These are phyloP conservation scores for Rhodomyrtus tomentosa DNA, from an alignment of 345 rosid species.

Conservation along the genomic window DNA sequence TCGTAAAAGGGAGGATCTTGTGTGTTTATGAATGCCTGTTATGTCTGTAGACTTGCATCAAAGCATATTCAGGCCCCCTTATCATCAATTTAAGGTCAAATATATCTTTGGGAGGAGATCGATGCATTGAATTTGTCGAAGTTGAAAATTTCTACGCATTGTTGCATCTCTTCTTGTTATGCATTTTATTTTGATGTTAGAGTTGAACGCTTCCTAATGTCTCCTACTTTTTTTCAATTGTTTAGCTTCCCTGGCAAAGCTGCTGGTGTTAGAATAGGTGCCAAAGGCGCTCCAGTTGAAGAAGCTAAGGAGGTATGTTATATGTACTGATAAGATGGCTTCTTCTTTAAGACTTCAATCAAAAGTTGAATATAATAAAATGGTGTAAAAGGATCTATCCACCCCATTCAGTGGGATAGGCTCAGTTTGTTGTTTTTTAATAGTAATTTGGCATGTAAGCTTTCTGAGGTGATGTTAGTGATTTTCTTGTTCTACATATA, in stretches of 20 bases:
- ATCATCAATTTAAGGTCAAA: background rate
- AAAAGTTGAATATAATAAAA: background rate
- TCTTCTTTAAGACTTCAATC: background rate
- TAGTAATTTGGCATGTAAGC: background rate
- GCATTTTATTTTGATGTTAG: background rate
- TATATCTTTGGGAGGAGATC: background rate
- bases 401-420: background rate
- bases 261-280: conserved; percentile 58
- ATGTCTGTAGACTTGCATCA: background rate
- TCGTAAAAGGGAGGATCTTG: background rate
- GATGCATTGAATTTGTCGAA: background rate
- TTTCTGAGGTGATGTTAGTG: background rate
- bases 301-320: conserved; percentile 3
- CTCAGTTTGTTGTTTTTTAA: background rate
- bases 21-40: background rate
- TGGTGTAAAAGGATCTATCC: background rate
- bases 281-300: conserved; percentile 31
- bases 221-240: background rate
- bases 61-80: background rate
- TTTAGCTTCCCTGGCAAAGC: conserved; percentile 88
- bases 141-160: background rate
- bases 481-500: background rate
- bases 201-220: background rate
- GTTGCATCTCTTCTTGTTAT: background rate
- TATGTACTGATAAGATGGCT: background rate